Evolutionary conservation across 192 early-diverging fungal species (phyloP).

Genomic region (Coemansia sp.): DNA sequence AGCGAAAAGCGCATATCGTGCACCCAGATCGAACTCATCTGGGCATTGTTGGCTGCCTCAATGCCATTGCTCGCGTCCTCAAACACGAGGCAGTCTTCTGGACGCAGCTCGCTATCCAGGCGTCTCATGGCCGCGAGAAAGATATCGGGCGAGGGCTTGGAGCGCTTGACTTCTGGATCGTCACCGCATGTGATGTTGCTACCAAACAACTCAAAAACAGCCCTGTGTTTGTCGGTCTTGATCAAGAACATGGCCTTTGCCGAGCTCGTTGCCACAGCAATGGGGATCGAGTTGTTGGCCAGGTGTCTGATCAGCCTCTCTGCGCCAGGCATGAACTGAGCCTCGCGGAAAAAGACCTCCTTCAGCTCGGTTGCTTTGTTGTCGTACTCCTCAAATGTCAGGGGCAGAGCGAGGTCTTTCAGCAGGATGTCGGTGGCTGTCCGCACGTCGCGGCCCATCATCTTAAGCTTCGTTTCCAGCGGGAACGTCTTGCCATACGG

Average conservation of each 20-base stretch:
- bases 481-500: conserved; percentile 69
- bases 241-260: conserved; percentile 68
- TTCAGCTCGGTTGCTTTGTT: conserved; percentile 59
- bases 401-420: conserved; percentile 62
- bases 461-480: conserved; percentile 67
- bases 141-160: conserved; percentile 92
- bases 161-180: conserved; percentile 71
- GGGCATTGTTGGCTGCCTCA: conserved; percentile 75
- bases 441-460: conserved; percentile 67
- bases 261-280: conserved; percentile 83
- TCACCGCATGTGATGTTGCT: conserved; percentile 80
- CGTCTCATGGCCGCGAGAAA: conserved; percentile 73
- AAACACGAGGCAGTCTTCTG: conserved; percentile 81
- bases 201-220: conserved; percentile 79
- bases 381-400: conserved; percentile 82
- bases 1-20: conserved; percentile 71
- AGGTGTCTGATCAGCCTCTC: conserved; percentile 73
- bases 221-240: conserved; percentile 67
- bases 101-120: conserved; percentile 53
- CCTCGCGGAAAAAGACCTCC: conserved; percentile 59
- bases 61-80: conserved; percentile 88
- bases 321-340: conserved; percentile 67
- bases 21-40: conserved; percentile 85
- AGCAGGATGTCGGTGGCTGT: conserved; percentile 65
- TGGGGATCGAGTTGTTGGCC: conserved; percentile 69